Evolutionary conservation across 2,329 filamentous ascomycete genomes (phyloP), one percentile per base, ranked within the genome.

Genomic region (Diaporthe longicolla): DNA sequence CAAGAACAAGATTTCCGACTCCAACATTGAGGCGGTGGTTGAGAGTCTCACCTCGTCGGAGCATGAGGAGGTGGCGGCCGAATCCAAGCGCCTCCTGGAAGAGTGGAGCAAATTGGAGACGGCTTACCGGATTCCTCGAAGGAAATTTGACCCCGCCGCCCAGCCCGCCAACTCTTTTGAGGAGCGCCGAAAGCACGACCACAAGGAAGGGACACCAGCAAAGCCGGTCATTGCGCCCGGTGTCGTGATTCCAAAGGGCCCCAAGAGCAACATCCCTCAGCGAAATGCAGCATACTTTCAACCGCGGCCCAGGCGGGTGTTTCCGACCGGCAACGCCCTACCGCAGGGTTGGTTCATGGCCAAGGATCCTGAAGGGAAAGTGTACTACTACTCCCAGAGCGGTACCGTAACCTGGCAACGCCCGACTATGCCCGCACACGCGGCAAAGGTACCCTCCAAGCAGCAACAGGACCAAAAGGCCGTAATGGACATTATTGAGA

Each of bases 1-100:
- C 26, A 93, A 95, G 74, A 99, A 99, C 87, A 99, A 99, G 84
- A 98, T 99, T 74, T 92, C 94, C 77, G 95, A 98, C 79, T 97
- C 97, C 11, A 97, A 97, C 79, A 98, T 99, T 76, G 97, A 98
- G 82, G 88, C 92, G 2, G 93, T 93, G 0, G 89, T 99, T 55
- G 87, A 94, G 79, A 88, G 89, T 4, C 85, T 98, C 69, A 89
- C 88, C 1, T 84, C 84, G 17, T 93, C 91, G 24, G 90, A 92
- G 11, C 92, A 98, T 79, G 91, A 94, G 76, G 89, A 93, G 74
- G 94, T 99, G 26, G 89, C 92, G 35, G 88, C 89, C 26, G 92
- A 93, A 79, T 91, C 96, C 7, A 89, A 89, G 71, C 88, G 89
- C 59, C 87, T 99, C 48, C 85, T 98, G 37, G 91, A 94, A 11